Percentiles rank a stretch among this genome's conserved stretches.
These are phyloP conservation scores for Pleurotus giganteus DNA, from an alignment of 768 basidiomycete species.

Conservation along the genomic window DNA sequence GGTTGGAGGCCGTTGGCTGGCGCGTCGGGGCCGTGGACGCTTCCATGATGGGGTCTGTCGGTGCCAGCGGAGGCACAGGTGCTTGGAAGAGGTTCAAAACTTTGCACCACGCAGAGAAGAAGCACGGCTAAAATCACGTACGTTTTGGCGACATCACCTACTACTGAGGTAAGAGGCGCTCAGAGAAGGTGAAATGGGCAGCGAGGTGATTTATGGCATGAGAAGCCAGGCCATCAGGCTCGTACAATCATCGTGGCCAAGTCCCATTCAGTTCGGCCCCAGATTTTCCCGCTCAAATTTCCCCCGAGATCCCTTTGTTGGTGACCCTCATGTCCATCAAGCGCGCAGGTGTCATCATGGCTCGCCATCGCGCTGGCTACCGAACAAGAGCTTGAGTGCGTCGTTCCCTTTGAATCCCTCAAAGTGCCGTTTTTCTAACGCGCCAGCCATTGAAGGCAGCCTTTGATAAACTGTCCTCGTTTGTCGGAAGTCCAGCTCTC, in stretches of 20 bases:
- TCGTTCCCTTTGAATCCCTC: too few relatives aligned
- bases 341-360: background rate
- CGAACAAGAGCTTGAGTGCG: too few relatives aligned
- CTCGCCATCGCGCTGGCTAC: too few relatives aligned
- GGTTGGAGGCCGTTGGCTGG: conserved; percentile 1
- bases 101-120: background rate
- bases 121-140: background rate
- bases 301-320: background rate
- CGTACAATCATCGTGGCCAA: conserved; percentile 6
- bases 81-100: background rate
- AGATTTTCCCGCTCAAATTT: background rate
- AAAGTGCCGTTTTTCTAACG: too few relatives aligned
- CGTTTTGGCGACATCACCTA: conserved; percentile 1
- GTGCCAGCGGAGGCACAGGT: background rate
- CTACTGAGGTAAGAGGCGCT: background rate
- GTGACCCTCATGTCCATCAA: background rate
- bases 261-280: conserved; percentile 2
- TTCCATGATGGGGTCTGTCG: conserved; percentile 1
- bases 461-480: too few relatives aligned
- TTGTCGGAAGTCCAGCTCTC: too few relatives aligned
- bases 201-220: background rate
- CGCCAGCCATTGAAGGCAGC: too few relatives aligned
- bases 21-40: background rate
- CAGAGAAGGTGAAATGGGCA: background rate
- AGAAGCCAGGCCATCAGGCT: background rate